Evolutionary conservation across 805 yeast genomes (phyloP).

Genomic region (Torulaspora indica): DNA sequence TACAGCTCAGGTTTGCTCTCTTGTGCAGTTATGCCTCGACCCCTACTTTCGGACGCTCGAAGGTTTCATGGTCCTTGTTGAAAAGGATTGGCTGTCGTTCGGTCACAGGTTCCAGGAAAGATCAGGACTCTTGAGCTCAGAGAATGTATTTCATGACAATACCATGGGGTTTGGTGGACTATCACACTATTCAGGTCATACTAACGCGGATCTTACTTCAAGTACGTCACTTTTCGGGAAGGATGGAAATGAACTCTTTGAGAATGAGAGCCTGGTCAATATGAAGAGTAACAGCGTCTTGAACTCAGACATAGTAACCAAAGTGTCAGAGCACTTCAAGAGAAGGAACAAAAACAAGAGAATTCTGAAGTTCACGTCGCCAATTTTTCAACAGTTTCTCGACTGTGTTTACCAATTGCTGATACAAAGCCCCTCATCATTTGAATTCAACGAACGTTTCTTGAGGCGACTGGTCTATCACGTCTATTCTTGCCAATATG

Average conservation of each 20-base stretch:
- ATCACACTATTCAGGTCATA: conserved; percentile 7
- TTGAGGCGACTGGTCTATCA: conserved; percentile 81
- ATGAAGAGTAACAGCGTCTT: conserved; percentile 20
- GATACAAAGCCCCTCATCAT: conserved; percentile 62
- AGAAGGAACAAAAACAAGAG: conserved; percentile 38
- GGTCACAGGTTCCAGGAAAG: conserved; percentile 88
- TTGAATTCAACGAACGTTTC: conserved; percentile 87
- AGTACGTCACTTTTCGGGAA: conserved; percentile 18
- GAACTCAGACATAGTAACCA: conserved; percentile 43
- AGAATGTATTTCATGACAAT: conserved; percentile 44
- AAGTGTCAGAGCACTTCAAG: conserved; percentile 48
- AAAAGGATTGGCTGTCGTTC: conserved; percentile 93
- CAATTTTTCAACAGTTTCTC: conserved; percentile 88
- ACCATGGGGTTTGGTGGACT: conserved; percentile 19
- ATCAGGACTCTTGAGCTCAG: conserved; percentile 65
- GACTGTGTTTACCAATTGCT: conserved; percentile 82
- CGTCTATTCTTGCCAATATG: conserved; percentile 89
- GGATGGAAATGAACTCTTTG: conserved; percentile 15
- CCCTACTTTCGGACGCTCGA: conserved; percentile 84
- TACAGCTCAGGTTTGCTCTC: conserved; percentile 81
- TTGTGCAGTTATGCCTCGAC: conserved; percentile 82
- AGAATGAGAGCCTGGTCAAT: conserved; percentile 8
- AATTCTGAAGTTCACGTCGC: conserved; percentile 61
- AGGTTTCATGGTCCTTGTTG: conserved; percentile 81
- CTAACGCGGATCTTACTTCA: conserved; percentile 14